Base-by-base conservation (phyloP, 1,284 basidiomycete species). In the Coniferiporia sulphurascens region DNA sequence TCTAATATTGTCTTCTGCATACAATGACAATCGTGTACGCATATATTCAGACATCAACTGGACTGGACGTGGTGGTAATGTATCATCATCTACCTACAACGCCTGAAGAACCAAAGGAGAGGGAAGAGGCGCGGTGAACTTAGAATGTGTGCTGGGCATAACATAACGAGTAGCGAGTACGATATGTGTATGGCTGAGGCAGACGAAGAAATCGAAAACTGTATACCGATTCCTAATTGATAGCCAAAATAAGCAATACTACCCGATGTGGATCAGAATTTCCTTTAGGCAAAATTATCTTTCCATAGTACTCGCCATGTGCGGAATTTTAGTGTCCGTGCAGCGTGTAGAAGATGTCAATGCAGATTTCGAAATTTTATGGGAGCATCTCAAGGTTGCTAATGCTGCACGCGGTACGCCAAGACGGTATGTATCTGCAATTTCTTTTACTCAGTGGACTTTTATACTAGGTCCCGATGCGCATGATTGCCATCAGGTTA, bases 1-100 rank as follows among this genome's bases (percentile, higher is more conserved):
- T 36, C 48, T 21, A 15, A 8, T 32, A 8, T 32, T 56, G 13
- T 58, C 10, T 55, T 21, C 32, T 50, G 56, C 38, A 4, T 35
- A 45, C 53, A 45, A 45, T 62, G 41, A 48, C 64, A 38, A 27
- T 27, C 27, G 27, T 27, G 27, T 27, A 2, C 55, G 44, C 58
- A 56, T 41, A 54, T 52, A n/a, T 19, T 9, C 1, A 91, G 89
- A 91, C 74, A 82, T 91, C 75, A 91, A 93, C 80, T 93, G 92
- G 92, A 95, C 93, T 65, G 93, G 93, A 61, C 91, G 93, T 68
- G 95, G 95, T 62, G 95, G 95, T 64, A 92, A 88, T 67, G 92
- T 98, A 65, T 94, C 95, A 59, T 91, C 95, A 48, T 90, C 87
- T 63, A 89, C 89, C 62, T 99, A 99, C 84, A 84, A 83, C 73